Evolutionary conservation across 2,329 filamentous ascomycete species (phyloP).

Genomic region (Botrytis elliptica): DNA sequence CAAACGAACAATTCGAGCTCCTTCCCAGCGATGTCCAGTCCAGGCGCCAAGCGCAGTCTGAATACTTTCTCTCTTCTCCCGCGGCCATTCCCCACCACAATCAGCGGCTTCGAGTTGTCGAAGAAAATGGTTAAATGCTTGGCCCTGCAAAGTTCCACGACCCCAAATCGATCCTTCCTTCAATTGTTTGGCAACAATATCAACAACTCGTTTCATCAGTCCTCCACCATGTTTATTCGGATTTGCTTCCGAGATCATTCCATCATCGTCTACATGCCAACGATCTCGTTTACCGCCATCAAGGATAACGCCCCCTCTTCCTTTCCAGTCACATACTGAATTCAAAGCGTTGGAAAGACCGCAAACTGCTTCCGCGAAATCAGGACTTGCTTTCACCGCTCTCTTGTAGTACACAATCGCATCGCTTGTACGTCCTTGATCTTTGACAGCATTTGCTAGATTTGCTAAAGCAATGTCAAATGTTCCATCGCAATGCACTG

Average conservation of each 20-base stretch:
- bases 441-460: conserved; percentile 95
- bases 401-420: conserved; percentile 90
- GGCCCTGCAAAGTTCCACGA: conserved; percentile 61
- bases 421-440: conserved; percentile 87
- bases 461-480: conserved; percentile 98
- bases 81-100: conserved; percentile 38
- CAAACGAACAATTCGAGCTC: conserved; percentile 77
- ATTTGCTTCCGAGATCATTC: conserved; percentile 75
- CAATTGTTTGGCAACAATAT: conserved; percentile 87
- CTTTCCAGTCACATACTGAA: conserved; percentile 93
- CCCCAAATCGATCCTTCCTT: conserved; percentile 86
- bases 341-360: conserved; percentile 92
- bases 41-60: conserved; percentile 50
- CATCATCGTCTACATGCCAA: conserved; percentile 87
- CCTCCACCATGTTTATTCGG: conserved; percentile 63
- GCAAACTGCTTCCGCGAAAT: conserved; percentile 96
- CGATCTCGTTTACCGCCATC: conserved; percentile 73
- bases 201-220: conserved; percentile 85
- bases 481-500: conserved; percentile 85
- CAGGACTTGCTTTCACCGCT: conserved; percentile 86
- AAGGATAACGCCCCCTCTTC: conserved; percentile 81
- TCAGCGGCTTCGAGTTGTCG: conserved; percentile 38
- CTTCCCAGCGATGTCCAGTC: conserved; percentile 81
- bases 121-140: conserved; percentile 47
- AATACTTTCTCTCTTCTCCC: conserved; percentile 40